A percentile compares a stretch with the other conserved stretches of the same genome.
Conservation (phyloP, 2,329 filamentous ascomycete species). For the Colletotrichum endophyticum region DNA sequence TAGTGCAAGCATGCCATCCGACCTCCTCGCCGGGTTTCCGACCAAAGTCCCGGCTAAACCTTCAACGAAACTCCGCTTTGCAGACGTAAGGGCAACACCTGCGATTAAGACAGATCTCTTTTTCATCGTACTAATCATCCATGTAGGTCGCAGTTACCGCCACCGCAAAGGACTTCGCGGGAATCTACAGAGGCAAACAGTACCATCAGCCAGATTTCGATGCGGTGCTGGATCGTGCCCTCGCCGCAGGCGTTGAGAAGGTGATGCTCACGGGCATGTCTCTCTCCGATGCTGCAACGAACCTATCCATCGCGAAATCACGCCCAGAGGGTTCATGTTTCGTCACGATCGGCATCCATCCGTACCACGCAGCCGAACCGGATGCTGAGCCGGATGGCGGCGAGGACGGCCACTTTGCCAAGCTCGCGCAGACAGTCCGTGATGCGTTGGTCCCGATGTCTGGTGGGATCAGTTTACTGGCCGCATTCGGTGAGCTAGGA, state of each 20-base stretch:
- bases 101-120: neutral
- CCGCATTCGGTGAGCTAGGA: constrained; percentile 54
- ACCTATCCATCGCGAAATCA: constrained; percentile 31
- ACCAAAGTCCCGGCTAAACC: neutral
- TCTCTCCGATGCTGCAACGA: constrained; percentile 30
- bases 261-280: constrained; percentile 46
- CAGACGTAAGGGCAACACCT: neutral
- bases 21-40: constrained; percentile 6
- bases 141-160: constrained; percentile 40
- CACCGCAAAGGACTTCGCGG: constrained; percentile 50
- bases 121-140: neutral
- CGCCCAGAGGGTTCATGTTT: constrained; percentile 37
- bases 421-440: constrained; percentile 27
- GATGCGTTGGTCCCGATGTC: constrained; percentile 23
- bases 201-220: constrained; percentile 50
- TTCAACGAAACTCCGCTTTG: constrained; percentile 2
- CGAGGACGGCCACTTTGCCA: constrained; percentile 24
- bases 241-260: constrained; percentile 44
- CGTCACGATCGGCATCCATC: constrained; percentile 54
- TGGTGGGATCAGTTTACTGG: constrained; percentile 30
- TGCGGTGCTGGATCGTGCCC: constrained; percentile 44
- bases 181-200: constrained; percentile 53
- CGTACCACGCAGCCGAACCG: constrained; percentile 52
- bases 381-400: constrained; percentile 30
- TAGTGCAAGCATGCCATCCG: neutral